Evolutionary conservation across 2,329 filamentous ascomycete species (phyloP).

Genomic region (Helminthosporium solani): DNA sequence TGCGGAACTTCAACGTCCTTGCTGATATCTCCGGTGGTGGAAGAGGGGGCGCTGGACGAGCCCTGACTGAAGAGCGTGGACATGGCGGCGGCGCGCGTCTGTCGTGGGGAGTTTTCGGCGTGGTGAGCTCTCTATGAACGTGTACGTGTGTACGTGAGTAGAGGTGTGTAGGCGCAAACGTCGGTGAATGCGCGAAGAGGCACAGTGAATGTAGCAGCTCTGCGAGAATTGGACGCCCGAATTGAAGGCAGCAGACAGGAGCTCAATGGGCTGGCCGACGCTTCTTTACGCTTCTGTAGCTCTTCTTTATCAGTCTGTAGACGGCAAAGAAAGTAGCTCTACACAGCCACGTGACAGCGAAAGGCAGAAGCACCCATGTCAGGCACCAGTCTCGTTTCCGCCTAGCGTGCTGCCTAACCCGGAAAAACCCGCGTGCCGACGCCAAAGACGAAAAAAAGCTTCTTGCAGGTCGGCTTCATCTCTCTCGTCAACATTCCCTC

Average conservation of each 20-base stretch:
- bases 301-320: neutral
- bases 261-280: neutral
- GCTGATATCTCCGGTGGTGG: constrained; percentile 85
- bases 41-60: constrained; percentile 55
- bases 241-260: neutral
- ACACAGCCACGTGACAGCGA: neutral
- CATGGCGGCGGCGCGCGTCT: constrained; percentile 48
- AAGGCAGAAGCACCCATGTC: constrained; percentile 25
- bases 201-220: neutral
- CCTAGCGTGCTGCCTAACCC: constrained; percentile 30
- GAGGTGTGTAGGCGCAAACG: neutral
- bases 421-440: constrained; percentile 20
- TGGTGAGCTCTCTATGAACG: constrained; percentile 21
- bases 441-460: constrained; percentile 23
- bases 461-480: neutral
- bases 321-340: constrained; percentile 1
- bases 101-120: constrained; percentile 2
- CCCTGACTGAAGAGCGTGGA: constrained; percentile 61
- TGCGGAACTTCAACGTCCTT: constrained; percentile 79
- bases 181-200: neutral
- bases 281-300: too few species aligned
- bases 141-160: too few species aligned
- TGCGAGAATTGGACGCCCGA: neutral
- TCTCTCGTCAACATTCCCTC: constrained; percentile 68
- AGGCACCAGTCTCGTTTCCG: constrained; percentile 23